Base-by-base conservation (phyloP, 345 rosid species). In the Nephelium lappaceum region DNA sequence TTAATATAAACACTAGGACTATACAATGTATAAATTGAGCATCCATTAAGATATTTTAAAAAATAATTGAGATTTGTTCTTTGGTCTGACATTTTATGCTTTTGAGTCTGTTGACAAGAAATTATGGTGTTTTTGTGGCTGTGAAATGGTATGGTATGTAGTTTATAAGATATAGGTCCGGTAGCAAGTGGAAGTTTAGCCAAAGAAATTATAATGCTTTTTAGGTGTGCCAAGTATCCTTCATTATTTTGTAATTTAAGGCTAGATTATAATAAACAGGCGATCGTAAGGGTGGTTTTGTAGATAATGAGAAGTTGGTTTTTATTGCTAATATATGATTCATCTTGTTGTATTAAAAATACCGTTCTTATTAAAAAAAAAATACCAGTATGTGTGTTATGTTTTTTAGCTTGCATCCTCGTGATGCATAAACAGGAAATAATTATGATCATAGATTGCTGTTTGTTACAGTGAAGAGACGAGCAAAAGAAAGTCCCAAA, bases 381-480 rank as follows among this genome's bases (percentile, higher is more conserved):
- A 27, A 27, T 27, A 27, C 31, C 31, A 27, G 49, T 43, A 1
- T 49, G 55, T 49, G 55, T 41, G 19, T 11, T 31, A 21, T 36
- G n/a, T 5, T n/a, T 75, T 24, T 73, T 3, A 3, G 69, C 45
- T 23, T 57, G 5, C 18, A 66, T 77, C 21, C 41, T 8, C 53
- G 74, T 68, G 51, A 42, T 72, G 58, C 58, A 67, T 67, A 19
- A 27, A n/a, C 60, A 68, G 74, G 42, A 55, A 18, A 55, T 71
- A 51, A 67, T 51, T 68, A 27, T 63, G 71, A 45, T 73, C 11
- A 15, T 72, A 24, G 21, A 24, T 57, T 78, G 23, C 41, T 63
- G n/a, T 62, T 72, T 67, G 49, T 65, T 63, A 19, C 84, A 93
- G 93, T 75, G 97, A 91, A 12, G 93, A n/a, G 49, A 61, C 83